Percentiles rank a stretch among this genome's conserved stretches.
These are phyloP conservation scores for Leishmania braziliensis DNA, from an alignment of 208 protist genomes.

Conservation along the genomic window DNA sequence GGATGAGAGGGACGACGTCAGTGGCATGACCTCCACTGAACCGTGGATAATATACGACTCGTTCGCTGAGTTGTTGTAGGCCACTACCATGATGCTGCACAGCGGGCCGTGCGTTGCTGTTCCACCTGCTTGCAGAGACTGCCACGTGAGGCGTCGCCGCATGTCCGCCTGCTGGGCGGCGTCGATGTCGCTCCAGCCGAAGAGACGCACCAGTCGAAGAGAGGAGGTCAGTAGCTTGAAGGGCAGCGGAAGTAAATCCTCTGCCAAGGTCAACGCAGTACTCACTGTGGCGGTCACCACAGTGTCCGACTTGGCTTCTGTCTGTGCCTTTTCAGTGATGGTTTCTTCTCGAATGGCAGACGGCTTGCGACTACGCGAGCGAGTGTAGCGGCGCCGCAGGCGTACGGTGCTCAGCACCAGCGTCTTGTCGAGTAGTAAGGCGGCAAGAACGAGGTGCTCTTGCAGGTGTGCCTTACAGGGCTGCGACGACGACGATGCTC, in stretches of 20 bases:
- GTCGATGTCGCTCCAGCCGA: conserved; percentile 60
- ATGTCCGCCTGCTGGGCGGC: conserved; percentile 25
- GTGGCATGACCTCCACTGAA: conserved; percentile 28
- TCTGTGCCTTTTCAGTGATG: background rate
- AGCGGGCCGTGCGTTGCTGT: conserved; percentile 26
- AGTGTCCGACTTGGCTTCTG: background rate
- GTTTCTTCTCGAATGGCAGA: background rate
- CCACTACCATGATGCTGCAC: conserved; percentile 53
- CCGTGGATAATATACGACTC: conserved; percentile 49
- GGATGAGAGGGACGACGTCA: background rate
- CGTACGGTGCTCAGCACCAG: conserved; percentile 60
- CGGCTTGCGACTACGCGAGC: background rate
- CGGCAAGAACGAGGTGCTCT: conserved; percentile 64
- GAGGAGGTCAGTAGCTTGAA: conserved; percentile 80
- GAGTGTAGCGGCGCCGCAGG: conserved; percentile 24
- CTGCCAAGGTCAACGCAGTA: conserved; percentile 36
- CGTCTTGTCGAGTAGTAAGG: conserved; percentile 77
- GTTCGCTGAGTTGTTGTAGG: conserved; percentile 52
- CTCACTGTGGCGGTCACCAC: background rate
- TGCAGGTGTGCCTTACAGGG: conserved; percentile 41
- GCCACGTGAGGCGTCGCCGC: conserved; percentile 29
- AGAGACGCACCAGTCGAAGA: conserved; percentile 77
- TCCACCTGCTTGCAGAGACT: conserved; percentile 24
- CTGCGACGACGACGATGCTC: background rate
- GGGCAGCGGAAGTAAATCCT: conserved; percentile 45